Conservation (phyloP, 768 basidiomycete species). For the Termitomyces eurrhizus region DNA sequence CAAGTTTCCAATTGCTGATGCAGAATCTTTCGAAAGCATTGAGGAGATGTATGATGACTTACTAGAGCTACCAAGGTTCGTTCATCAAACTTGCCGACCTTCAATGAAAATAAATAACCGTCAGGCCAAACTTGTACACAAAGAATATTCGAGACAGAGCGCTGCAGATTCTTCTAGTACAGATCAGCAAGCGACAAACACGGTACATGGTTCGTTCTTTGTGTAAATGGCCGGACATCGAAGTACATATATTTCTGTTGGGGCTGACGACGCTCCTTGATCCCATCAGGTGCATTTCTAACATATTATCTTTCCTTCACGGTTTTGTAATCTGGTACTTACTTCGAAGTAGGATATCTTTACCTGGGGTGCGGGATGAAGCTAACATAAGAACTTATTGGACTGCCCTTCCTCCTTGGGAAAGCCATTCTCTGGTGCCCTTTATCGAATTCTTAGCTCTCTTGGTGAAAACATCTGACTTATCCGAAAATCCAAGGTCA, state of each 20-base stretch:
- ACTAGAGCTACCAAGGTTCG: neutral
- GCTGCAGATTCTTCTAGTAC: neutral
- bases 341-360: neutral
- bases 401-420: conserved; percentile 5
- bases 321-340: neutral
- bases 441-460: conserved; percentile 6
- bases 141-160: neutral
- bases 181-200: neutral
- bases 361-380: neutral
- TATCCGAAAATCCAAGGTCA: neutral
- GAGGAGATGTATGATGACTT: neutral
- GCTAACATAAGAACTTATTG: conserved; percentile 2
- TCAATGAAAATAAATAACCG: neutral
- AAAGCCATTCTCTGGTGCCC: conserved; percentile 8
- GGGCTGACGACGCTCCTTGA: neutral
- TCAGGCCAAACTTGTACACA: neutral
- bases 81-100: neutral
- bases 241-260: neutral
- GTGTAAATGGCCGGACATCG: neutral
- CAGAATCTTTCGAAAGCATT: neutral
- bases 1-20: neutral
- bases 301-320: neutral
- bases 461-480: neutral
- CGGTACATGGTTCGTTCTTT: neutral
- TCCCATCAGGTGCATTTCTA: neutral